phyloP scores from a whole-genome alignment of 176 grass and related monocot species.

The Eragrostis curvula region DNA sequence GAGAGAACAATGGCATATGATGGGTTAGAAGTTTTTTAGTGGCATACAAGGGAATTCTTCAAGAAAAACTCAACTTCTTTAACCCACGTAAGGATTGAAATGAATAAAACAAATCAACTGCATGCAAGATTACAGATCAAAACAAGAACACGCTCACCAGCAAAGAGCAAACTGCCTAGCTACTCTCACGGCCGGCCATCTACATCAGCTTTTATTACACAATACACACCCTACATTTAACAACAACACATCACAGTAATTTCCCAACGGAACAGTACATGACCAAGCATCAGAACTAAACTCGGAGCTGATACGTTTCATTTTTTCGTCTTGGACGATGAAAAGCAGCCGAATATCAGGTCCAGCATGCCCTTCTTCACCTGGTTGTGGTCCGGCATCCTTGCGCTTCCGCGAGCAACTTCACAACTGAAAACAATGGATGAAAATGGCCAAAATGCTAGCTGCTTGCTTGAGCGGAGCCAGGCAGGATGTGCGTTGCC shows the following conservation, averaged over 20 bases:
- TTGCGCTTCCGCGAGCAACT: background rate
- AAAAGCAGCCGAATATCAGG: slow-evolving; percentile 31
- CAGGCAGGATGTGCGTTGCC: background rate
- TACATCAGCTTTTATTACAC: background rate
- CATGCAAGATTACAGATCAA: background rate
- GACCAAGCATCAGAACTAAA: no score
- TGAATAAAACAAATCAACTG: no score
- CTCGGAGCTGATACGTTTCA: background rate
- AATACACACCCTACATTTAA: background rate
- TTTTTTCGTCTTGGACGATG: background rate
- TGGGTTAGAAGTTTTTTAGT: no score
- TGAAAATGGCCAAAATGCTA: background rate
- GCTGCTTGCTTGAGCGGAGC: background rate
- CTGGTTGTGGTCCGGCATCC: slow-evolving; percentile 34
- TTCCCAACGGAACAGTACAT: no score
- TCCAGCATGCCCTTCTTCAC: slow-evolving; percentile 40
- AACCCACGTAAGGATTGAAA: no score
- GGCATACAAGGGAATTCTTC: no score
- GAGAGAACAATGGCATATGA: no score
- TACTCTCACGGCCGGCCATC: background rate
- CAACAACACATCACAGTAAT: background rate
- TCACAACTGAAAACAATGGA: background rate
- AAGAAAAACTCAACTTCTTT: no score
- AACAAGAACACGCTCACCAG: background rate
- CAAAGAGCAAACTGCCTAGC: background rate